These are phyloP conservation scores for Colletotrichum tofieldiae DNA, from an alignment of 2,329 filamentous ascomycete genomes.

Conservation along the genomic window DNA sequence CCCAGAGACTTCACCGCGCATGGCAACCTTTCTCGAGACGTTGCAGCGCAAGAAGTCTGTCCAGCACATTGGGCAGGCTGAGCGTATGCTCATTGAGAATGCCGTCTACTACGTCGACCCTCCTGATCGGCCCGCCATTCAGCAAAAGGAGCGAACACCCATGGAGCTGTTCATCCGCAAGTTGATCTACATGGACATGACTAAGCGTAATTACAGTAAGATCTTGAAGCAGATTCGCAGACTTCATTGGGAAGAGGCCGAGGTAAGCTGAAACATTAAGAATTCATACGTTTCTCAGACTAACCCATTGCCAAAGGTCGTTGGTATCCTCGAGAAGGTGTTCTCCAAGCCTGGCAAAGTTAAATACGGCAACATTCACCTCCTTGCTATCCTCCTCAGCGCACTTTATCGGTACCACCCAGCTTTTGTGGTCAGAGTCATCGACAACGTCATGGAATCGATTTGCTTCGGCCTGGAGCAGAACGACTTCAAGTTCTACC, in stretches of 20 bases:
- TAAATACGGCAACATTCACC: conserved; percentile 96
- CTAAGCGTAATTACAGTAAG: conserved; percentile 93
- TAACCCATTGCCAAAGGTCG: conserved; percentile 63
- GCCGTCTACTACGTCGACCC: conserved; percentile 98
- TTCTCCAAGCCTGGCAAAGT: conserved; percentile 98
- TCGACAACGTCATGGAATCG: conserved; percentile 92
- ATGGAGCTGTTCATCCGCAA: conserved; percentile 95
- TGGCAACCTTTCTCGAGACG: conserved; percentile 94
- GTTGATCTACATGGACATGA: conserved; percentile 93
- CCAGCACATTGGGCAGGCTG: conserved; percentile 94
- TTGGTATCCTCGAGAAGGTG: conserved; percentile 86
- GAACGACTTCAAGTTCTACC: conserved; percentile 98
- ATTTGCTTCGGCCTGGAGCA: conserved; percentile 91
- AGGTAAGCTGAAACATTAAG: conserved; percentile 64
- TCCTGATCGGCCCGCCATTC: conserved; percentile 91
- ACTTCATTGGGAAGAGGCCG: conserved; percentile 96
- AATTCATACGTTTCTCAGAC: background rate
- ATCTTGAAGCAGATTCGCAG: conserved; percentile 95
- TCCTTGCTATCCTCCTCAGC: conserved; percentile 90
- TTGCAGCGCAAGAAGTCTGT: conserved; percentile 96
- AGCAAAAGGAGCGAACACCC: conserved; percentile 95
- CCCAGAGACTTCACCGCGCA: conserved; percentile 91
- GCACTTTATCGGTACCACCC: conserved; percentile 94
- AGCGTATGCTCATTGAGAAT: conserved; percentile 98
- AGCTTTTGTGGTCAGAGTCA: conserved; percentile 89